phyloP scores from a whole-genome alignment of 2,329 filamentous ascomycete species.

The Ophiostoma populinum region DNA sequence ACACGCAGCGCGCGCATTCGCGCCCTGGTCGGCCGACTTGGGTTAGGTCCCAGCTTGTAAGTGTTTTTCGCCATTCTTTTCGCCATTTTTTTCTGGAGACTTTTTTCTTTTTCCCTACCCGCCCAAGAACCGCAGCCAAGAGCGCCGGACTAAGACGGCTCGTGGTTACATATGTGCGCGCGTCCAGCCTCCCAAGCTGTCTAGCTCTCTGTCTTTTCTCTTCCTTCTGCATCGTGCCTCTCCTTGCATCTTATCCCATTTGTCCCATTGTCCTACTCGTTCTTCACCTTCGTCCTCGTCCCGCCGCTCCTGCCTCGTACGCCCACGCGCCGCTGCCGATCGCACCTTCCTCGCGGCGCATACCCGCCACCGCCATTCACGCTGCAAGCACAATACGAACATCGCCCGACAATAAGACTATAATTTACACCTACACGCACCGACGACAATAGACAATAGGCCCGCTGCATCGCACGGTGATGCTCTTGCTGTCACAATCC shows the following conservation, averaged over 20 bases:
- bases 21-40: too few relatives aligned
- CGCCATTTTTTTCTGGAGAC: not conserved
- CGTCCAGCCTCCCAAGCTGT: not conserved
- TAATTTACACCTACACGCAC: too few relatives aligned
- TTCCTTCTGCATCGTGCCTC: not conserved
- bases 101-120: not conserved
- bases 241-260: not conserved
- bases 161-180: not conserved
- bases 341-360: too few relatives aligned
- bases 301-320: not conserved
- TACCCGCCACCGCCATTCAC: too few relatives aligned
- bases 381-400: too few relatives aligned
- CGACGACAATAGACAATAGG: too few relatives aligned
- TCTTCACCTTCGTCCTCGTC: not conserved
- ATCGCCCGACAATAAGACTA: too few relatives aligned
- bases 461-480: too few relatives aligned
- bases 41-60: too few relatives aligned
- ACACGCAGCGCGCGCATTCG: too few relatives aligned
- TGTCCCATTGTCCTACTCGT: not conserved
- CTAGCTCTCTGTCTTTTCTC: conserved; percentile 1
- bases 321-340: too few relatives aligned
- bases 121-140: conserved; percentile 1
- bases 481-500: too few relatives aligned
- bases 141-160: not conserved
- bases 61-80: not conserved